Evolutionary conservation across 148 eudicot genomes (phyloP), one percentile per base, ranked within the genome.

Genomic region (Arctostaphylos glauca): DNA sequence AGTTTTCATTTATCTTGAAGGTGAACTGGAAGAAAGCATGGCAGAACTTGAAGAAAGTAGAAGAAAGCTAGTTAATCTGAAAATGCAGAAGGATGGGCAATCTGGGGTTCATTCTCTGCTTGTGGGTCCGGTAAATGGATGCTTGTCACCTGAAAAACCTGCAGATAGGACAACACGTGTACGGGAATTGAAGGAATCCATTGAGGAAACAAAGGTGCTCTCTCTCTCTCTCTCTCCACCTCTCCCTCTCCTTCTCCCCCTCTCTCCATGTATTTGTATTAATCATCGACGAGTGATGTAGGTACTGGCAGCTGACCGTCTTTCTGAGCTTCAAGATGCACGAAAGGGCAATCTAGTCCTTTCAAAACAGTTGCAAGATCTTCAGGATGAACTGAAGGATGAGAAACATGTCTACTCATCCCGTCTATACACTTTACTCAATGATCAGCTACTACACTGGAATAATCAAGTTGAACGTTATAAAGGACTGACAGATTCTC

Each of bases 381-480:
- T 93, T 81, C 91, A 94, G 98, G 92, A 86, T 84, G 99, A 97
- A 86, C 71, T 89, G 82, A 92, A 91, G 84, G 97, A 91, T 80
- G 94, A 92, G 76, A 91, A 90, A 77, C 87, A 89, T 82, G 89
- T 94, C 9, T 82, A 84, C 70, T 84, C 92, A 71, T 97, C 98
- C 85, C 95, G 99, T 56, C 83, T 89, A 74, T 97, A 90, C 88
- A 86, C 86, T 84, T 89, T 94, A 79, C 85, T 92, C 55, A 93
- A 87, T 88, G 99, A 96, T 89, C 98, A 94, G 85, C 94, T 96
- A 73, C 95, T 91, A 71, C 97, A 96, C 85, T 94, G 99, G 99
- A 90, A 88, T 84, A 84, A 90, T 48, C 98, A 94, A 88, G 90
- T 89, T 71, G 88, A 89, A 43, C 92, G 92, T 21, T 94, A 92